Conservation (phyloP, 257 asterid genomes). For the Marsdenia floribunda region DNA sequence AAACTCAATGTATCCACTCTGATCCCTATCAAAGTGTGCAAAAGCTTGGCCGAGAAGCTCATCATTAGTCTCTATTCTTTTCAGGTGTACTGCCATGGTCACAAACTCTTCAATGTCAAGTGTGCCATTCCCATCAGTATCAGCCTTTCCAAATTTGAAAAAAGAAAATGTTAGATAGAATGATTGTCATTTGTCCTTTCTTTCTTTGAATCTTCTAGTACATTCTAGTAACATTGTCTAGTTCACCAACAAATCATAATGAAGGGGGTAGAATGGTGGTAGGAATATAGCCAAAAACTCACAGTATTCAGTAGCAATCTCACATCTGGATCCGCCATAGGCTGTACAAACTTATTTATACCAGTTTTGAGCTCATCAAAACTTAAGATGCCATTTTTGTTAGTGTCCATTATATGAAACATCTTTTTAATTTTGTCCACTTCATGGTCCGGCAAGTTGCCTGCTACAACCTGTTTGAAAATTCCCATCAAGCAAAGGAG, state of each 20-base stretch:
- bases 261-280: background rate
- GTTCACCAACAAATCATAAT: too few species aligned
- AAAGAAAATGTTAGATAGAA: background rate
- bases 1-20: constrained; percentile 68
- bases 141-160: constrained; percentile 37
- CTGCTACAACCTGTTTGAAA: constrained; percentile 61
- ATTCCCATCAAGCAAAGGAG: background rate
- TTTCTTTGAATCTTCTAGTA: too few species aligned
- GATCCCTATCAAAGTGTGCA: constrained; percentile 52
- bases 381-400: constrained; percentile 63
- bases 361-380: constrained; percentile 78
- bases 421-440: constrained; percentile 49
- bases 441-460: constrained; percentile 64
- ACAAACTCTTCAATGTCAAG: constrained; percentile 67
- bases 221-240: background rate
- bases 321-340: constrained; percentile 62
- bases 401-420: constrained; percentile 79
- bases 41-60: constrained; percentile 62
- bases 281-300: constrained; percentile 14
- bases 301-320: constrained; percentile 67
- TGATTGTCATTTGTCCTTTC: background rate
- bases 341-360: constrained; percentile 47
- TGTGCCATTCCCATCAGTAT: constrained; percentile 62
- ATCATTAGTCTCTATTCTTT: constrained; percentile 45
- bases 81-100: constrained; percentile 66